Base-by-base conservation (phyloP, 257 asterid genomes). In the Penstemon eatonii region DNA sequence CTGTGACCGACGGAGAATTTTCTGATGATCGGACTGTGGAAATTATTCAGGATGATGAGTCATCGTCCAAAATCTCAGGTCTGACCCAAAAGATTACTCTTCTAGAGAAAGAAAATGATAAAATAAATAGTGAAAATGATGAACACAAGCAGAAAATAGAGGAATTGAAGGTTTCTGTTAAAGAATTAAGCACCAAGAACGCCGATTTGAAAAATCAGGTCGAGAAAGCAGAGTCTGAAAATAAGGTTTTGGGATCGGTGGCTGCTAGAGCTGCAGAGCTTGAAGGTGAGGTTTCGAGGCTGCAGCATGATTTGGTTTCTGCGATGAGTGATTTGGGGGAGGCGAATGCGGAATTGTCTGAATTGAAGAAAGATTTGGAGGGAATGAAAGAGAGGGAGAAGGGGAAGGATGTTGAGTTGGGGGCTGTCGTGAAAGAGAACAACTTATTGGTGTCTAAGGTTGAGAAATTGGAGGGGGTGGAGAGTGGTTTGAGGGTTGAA, bases 181-280 rank as follows among this genome's bases (percentile, higher is more conserved):
- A 80, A 45, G 69, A 76, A n/a, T 69, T 82, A 7, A 68, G 61
- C 10, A 42, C 3, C 3, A 85, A 80, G 78, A 84, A 79, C 46
- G 75, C 42, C 44, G 82, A 77, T 50, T 71, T 84, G 73, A 65
- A 73, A 63, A 58, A 19, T 8, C 67, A 76, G 67, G 65, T 79
- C 18, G 81, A 68, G 25, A 73, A 80, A 12, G 71, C 75, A 4
- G 78, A 60, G 53, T 73, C 84, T 0, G 90, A 86, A 69, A 81
- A 42, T 63, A 79, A 56, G 68, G 67, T 46, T 1, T 55, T 85
- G 69, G 86, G 70, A 49, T 51, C 75, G 0, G 96, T 84, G 68
- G 89, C 86, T 9, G 79, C 83, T 13, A 80, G 95, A 72, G 91
- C 96, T 11, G 69, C 87, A 5, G 86, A 79, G 78, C 76, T 90